These are phyloP conservation scores for Emmonsia crescens DNA, from an alignment of 2,329 filamentous ascomycete genomes.

Conservation along the genomic window DNA sequence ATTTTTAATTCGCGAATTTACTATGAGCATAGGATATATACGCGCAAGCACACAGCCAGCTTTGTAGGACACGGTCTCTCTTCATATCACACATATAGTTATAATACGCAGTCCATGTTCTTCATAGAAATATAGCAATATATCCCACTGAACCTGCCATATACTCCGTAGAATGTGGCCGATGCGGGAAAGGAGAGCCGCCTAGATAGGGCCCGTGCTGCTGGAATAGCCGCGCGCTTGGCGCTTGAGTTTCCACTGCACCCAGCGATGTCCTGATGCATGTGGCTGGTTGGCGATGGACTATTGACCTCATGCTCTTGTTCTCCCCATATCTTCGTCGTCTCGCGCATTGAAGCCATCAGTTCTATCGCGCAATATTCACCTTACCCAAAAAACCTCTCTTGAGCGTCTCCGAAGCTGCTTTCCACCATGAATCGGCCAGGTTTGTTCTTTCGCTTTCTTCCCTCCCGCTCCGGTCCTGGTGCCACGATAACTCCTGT, in stretches of 20 bases:
- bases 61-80: background rate
- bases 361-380: background rate
- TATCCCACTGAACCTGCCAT: conserved; percentile 4
- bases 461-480: conserved; percentile 14
- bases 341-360: background rate
- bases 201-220: background rate
- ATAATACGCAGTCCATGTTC: background rate
- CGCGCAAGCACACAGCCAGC: background rate
- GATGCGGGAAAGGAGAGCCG: too few species aligned
- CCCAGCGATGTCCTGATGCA: background rate
- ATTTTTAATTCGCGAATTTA: background rate
- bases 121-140: background rate
- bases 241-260: background rate
- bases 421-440: conserved; percentile 37
- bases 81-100: background rate
- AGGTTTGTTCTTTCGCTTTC: conserved; percentile 32
- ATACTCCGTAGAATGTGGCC: too few species aligned
- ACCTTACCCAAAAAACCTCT: background rate
- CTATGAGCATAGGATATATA: background rate
- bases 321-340: background rate
- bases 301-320: background rate
- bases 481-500: conserved; percentile 10
- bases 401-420: conserved; percentile 8
- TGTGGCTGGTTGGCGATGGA: background rate
- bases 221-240: background rate